Percentiles rank a stretch among this genome's conserved stretches.
Conservation (phyloP, 2,329 filamentous ascomycete genomes). For the Hirsutella minnesotensis region DNA sequence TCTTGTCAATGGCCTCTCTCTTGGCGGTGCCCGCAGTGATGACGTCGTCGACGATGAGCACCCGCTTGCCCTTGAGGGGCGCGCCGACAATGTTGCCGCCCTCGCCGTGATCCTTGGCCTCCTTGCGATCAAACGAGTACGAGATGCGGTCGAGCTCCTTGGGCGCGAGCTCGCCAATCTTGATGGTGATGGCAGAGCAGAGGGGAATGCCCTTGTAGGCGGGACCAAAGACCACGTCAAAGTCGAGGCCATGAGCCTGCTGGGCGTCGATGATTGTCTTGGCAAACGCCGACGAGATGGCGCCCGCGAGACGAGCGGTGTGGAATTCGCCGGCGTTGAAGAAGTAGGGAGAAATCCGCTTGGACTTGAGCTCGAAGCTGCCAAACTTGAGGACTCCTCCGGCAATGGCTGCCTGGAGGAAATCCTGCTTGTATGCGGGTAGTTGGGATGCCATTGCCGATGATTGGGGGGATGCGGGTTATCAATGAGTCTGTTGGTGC, state of each 20-base stretch:
- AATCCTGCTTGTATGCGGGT: constrained; percentile 56
- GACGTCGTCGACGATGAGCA: constrained; percentile 92
- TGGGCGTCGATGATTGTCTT: constrained; percentile 42
- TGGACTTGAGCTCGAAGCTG: constrained; percentile 82
- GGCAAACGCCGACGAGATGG: constrained; percentile 75
- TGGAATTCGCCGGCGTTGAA: constrained; percentile 94
- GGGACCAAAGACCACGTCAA: constrained; percentile 85
- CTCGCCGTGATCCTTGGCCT: constrained; percentile 92
- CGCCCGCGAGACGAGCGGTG: constrained; percentile 62
- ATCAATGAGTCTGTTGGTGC: background rate
- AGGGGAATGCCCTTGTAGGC: constrained; percentile 97
- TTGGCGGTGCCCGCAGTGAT: constrained; percentile 93
- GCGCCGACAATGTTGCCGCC: constrained; percentile 88
- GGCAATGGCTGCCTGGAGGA: constrained; percentile 57
- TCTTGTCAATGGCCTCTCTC: constrained; percentile 82
- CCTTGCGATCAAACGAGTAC: constrained; percentile 92
- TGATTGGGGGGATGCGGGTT: background rate
- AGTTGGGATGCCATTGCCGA: constrained; percentile 24
- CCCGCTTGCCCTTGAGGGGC: constrained; percentile 68
- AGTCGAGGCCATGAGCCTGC: constrained; percentile 33
- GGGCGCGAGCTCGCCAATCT: constrained; percentile 59
- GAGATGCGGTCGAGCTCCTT: constrained; percentile 55
- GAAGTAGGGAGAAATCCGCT: constrained; percentile 88
- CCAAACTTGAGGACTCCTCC: constrained; percentile 70
- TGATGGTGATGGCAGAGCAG: constrained; percentile 64